Evolutionary conservation across 305 asterid genomes (phyloP).

Genomic region (Plantago lanceolata): DNA sequence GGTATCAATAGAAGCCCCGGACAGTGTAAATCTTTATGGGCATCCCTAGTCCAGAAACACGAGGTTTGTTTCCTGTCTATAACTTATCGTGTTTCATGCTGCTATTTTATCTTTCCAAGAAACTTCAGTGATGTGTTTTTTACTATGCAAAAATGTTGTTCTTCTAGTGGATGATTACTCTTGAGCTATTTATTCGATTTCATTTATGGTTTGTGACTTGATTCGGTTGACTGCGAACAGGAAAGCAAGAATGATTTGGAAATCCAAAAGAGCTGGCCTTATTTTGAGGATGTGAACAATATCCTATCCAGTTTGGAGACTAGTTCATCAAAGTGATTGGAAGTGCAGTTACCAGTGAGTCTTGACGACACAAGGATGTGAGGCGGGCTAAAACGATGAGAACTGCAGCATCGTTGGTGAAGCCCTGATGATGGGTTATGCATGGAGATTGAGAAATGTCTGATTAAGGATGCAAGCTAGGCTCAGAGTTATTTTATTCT

Average conservation of each 20-base stretch:
- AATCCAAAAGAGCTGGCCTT: constrained; percentile 60
- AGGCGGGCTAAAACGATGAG: constrained; percentile 9
- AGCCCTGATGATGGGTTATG: neutral
- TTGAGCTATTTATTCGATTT: neutral
- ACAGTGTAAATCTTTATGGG: constrained; percentile 95
- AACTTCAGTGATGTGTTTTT: neutral
- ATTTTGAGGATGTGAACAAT: constrained; percentile 54
- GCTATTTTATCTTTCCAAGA: neutral
- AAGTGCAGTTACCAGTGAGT: neutral
- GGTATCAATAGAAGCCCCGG: constrained; percentile 79
- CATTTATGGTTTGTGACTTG: neutral
- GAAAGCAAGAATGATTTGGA: constrained; percentile 52
- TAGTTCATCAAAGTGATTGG: constrained; percentile 35
- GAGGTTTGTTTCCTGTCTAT: constrained; percentile 49
- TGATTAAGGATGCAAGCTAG: neutral
- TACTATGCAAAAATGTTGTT: neutral
- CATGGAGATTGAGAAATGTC: neutral
- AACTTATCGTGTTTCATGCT: neutral
- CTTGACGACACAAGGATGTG: neutral
- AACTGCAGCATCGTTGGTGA: constrained; percentile 8
- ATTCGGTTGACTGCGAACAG: constrained; percentile 40
- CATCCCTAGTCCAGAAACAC: constrained; percentile 88
- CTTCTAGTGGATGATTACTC: neutral
- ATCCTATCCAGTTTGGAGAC: constrained; percentile 53
- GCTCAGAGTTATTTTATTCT: neutral